Evolutionary conservation across 768 basidiomycete species (phyloP).

Genomic region (Gymnopilus junonius): DNA sequence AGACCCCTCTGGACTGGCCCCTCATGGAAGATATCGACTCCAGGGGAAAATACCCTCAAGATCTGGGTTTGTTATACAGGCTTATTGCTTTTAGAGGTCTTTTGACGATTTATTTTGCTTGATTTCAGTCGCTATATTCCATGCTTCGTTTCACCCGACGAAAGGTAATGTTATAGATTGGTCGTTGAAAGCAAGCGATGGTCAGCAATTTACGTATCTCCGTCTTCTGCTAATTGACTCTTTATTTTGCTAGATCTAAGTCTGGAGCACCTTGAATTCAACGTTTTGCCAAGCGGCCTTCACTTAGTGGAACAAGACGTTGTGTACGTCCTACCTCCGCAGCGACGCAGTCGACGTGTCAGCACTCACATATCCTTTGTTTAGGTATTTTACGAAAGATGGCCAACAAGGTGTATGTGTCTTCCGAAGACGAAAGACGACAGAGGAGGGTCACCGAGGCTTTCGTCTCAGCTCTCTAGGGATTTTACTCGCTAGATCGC

Average conservation of each 20-base stretch:
- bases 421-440: conserved; percentile 70
- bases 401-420: conserved; percentile 73
- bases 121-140: conserved; percentile 75
- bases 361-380: not conserved
- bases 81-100: not conserved
- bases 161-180: conserved; percentile 82
- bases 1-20: not conserved
- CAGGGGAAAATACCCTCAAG: conserved; percentile 47
- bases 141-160: conserved; percentile 85
- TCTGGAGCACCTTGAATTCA: conserved; percentile 79
- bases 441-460: conserved; percentile 76
- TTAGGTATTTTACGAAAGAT: conserved; percentile 76
- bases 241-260: conserved; percentile 52
- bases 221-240: not conserved
- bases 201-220: conserved; percentile 35
- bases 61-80: conserved; percentile 46
- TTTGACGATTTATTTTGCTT: not conserved
- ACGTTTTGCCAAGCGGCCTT: conserved; percentile 78
- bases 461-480: conserved; percentile 82
- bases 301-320: conserved; percentile 82
- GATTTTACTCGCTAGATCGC: conserved; percentile 67
- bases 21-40: conserved; percentile 10
- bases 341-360: not conserved
- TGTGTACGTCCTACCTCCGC: conserved; percentile 52
- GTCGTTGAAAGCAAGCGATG: conserved; percentile 72